Evolutionary conservation across 2,329 filamentous ascomycete species (phyloP).

Genomic region (Phialocephala subalpina): DNA sequence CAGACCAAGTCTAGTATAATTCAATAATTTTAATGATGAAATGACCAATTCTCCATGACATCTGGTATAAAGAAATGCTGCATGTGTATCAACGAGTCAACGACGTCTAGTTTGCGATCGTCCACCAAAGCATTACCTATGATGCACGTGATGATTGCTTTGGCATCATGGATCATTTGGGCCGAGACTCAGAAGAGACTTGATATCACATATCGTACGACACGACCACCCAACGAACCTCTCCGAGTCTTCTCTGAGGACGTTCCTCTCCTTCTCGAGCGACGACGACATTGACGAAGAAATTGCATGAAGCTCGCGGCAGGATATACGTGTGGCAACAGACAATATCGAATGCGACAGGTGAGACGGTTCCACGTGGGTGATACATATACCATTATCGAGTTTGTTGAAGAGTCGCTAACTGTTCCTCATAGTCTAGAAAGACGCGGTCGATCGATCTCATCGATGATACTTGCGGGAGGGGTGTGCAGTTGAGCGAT

Average conservation of each 20-base stretch:
- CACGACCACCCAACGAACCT: conserved; percentile 33
- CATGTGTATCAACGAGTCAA: background rate
- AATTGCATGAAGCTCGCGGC: conserved; percentile 26
- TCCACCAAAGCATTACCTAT: background rate
- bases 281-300: conserved; percentile 21
- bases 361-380: conserved; percentile 44
- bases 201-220: conserved; percentile 41
- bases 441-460: conserved; percentile 23
- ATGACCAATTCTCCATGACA: conserved; percentile 3
- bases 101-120: background rate
- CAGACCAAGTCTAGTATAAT: conserved; percentile 16
- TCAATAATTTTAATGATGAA: conserved; percentile 30
- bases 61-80: background rate
- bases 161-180: conserved; percentile 32
- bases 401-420: conserved; percentile 35
- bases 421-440: conserved; percentile 30
- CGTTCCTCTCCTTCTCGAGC: conserved; percentile 26
- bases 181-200: conserved; percentile 32
- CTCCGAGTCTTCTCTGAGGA: conserved; percentile 23
- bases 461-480: conserved; percentile 35
- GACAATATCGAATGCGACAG: conserved; percentile 41
- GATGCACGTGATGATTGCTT: conserved; percentile 37
- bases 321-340: conserved; percentile 30
- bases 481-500: conserved; percentile 36
- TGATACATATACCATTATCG: conserved; percentile 39